These are phyloP conservation scores for Xylariomycetidae sp. DNA, from an alignment of 2,329 filamentous ascomycete species.

Conservation along the genomic window DNA sequence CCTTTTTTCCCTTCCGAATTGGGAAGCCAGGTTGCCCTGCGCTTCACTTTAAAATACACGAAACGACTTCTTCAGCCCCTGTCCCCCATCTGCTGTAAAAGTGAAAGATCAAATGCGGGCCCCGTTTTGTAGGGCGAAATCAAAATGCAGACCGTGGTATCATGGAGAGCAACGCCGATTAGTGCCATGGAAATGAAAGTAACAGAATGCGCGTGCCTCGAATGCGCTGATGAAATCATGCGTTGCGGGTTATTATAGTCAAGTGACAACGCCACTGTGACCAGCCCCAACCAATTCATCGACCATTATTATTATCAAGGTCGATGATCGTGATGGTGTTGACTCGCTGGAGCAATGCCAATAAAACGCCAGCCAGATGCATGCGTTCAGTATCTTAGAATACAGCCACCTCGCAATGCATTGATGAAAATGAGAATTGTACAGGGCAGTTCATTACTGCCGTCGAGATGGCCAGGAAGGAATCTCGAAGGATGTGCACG, in stretches of 20 bases:
- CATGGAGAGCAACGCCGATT: slow-evolving; percentile 28
- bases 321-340: slow-evolving; percentile 10
- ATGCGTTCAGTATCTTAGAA: slow-evolving; percentile 29
- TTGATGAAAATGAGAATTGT: slow-evolving; percentile 22
- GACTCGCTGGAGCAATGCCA: too few relatives aligned
- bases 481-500: neutral
- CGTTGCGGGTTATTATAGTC: too few relatives aligned
- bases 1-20: slow-evolving; percentile 4
- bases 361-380: slow-evolving; percentile 29
- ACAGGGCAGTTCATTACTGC: slow-evolving; percentile 20
- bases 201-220: slow-evolving; percentile 2
- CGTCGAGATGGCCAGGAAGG: too few relatives aligned
- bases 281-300: slow-evolving; percentile 12
- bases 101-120: slow-evolving; percentile 17
- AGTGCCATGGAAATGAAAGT: slow-evolving; percentile 19
- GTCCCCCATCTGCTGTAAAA: too few relatives aligned
- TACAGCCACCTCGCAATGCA: slow-evolving; percentile 28
- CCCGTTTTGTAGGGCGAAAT: slow-evolving; percentile 19
- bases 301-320: slow-evolving; percentile 10
- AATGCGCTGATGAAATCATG: too few relatives aligned
- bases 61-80: slow-evolving; percentile 7
- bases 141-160: slow-evolving; percentile 30
- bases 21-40: slow-evolving; percentile 22
- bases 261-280: too few relatives aligned
- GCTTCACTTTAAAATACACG: slow-evolving; percentile 25